A percentile compares a stretch with the other conserved stretches of the same genome.
These are phyloP conservation scores for Nothophaeocryptopus gaeumannii DNA, from an alignment of 2,329 filamentous ascomycete species.

Conservation along the genomic window DNA sequence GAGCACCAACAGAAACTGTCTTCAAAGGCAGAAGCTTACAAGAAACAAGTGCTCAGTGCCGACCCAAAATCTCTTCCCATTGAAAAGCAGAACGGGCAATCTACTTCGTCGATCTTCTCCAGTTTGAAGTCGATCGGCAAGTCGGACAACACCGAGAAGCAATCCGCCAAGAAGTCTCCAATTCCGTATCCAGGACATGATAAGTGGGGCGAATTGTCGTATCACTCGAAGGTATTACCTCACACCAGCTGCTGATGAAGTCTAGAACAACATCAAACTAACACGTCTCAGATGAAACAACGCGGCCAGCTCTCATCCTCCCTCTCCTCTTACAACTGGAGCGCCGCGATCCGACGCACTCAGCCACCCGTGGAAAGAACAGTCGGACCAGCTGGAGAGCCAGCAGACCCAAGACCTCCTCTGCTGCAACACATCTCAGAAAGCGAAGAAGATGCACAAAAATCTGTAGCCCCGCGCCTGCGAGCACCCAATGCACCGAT, in stretches of 20 bases:
- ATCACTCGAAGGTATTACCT: constrained; percentile 3
- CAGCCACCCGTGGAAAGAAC: constrained; percentile 5
- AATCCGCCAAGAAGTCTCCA: background rate
- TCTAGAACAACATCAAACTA: background rate
- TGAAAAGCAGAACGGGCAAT: background rate
- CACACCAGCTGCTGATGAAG: background rate
- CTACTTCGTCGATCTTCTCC: no score
- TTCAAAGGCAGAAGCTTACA: background rate
- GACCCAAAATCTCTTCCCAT: background rate
- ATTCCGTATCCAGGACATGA: constrained; percentile 12
- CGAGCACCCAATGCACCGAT: background rate
- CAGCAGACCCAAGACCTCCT: background rate
- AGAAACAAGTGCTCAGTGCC: constrained; percentile 2
- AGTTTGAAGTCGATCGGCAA: background rate
- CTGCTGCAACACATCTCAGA: background rate
- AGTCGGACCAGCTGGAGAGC: constrained; percentile 10
- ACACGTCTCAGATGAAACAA: background rate
- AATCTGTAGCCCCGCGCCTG: background rate
- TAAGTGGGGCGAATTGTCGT: constrained; percentile 9
- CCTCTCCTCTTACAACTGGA: constrained; percentile 8
- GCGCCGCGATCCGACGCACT: constrained; percentile 3
- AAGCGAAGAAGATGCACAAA: background rate
- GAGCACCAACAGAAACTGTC: background rate
- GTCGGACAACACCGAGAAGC: background rate
- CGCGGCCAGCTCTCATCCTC: constrained; percentile 7